Evolutionary conservation across 2,329 filamentous ascomycete species (phyloP), one percentile per base, ranked within the genome.

Genomic region (Blastomyces gilchristii): DNA sequence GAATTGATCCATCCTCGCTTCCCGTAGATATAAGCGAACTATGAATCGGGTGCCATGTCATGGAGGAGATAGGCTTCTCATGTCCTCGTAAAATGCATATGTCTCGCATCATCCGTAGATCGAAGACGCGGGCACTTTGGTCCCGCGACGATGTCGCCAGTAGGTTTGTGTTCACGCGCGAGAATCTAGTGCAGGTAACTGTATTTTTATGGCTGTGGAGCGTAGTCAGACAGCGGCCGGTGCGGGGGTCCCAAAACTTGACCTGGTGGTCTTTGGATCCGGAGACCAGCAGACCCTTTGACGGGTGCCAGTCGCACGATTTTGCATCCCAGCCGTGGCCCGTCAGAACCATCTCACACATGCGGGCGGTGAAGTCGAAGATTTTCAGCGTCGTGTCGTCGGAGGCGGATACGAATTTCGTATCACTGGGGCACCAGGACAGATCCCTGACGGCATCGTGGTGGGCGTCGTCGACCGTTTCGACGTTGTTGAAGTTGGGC

Each of bases 321-420:
- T 97, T 97, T 25, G 91, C 92, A 73, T 99, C 94, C 94, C 94
- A 99, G 67, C 91, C 91, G 75, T 99, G 94, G n/a, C 94, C 94
- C 49, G 87, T 89, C 49, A 99, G 79, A 12, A 88, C 88, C 0
- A 87, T 88, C 71, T 97, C 92, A 73, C 91, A 89, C 31, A 86
- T 83, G 22, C 91, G 91, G 37, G 87, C 86, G 11, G 91, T 91
- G 76, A 99, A 99, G 75, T 99, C 94, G 74, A 94, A 97, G 64
- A 99, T 94, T 76, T 96, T 96, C 58, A 97, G 82, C 0, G 88
- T 89, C 1, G 90, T 91, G 73, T 99, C 94, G 74, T 99, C 94
- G 22, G 91, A 94, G 31, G 93, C 93, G 0, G 93, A 97, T 67
- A 97, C 90, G 69, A 99, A 99, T 73, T 97, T 97, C 65, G 89